A percentile compares a stretch with the other conserved stretches of the same genome.
These are phyloP conservation scores for Oxytropis ochrocephala DNA, from an alignment of 306 rosid genomes.

Conservation along the genomic window DNA sequence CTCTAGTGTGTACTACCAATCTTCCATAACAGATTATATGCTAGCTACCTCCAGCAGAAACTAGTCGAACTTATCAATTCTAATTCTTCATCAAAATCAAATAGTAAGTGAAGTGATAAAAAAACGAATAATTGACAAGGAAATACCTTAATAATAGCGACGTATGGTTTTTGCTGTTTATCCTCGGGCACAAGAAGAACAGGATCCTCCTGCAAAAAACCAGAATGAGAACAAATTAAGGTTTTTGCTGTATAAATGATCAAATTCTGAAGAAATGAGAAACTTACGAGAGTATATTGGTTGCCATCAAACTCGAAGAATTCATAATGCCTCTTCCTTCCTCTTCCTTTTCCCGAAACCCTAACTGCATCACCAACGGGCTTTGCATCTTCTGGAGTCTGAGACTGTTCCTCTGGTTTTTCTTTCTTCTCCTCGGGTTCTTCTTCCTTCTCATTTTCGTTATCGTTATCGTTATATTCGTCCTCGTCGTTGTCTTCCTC, in stretches of 20 bases:
- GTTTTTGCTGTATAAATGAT: background rate
- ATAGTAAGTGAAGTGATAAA: background rate
- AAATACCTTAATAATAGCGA: slow-evolving; percentile 83
- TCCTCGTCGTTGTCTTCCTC: slow-evolving; percentile 49
- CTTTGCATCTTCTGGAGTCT: slow-evolving; percentile 50
- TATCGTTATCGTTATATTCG: slow-evolving; percentile 10
- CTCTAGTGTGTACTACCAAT: too few species aligned
- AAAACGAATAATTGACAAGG: background rate
- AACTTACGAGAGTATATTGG: slow-evolving; percentile 60
- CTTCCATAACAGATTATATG: background rate
- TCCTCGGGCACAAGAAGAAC: slow-evolving; percentile 80
- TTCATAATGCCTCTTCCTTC: slow-evolving; percentile 53
- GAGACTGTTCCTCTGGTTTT: slow-evolving; percentile 27
- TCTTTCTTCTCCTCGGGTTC: background rate
- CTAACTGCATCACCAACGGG: slow-evolving; percentile 66
- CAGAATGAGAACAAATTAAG: background rate
- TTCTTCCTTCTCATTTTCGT: background rate
- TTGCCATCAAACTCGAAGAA: slow-evolving; percentile 75
- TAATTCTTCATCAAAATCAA: background rate
- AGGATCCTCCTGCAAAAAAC: slow-evolving; percentile 70
- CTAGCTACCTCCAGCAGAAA: background rate
- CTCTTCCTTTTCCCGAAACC: slow-evolving; percentile 74
- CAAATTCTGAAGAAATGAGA: background rate
- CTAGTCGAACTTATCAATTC: background rate
- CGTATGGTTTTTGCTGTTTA: slow-evolving; percentile 69